Evolutionary conservation across 805 yeast genomes (phyloP).

Genomic region (Metschnikowia colocasiae): DNA sequence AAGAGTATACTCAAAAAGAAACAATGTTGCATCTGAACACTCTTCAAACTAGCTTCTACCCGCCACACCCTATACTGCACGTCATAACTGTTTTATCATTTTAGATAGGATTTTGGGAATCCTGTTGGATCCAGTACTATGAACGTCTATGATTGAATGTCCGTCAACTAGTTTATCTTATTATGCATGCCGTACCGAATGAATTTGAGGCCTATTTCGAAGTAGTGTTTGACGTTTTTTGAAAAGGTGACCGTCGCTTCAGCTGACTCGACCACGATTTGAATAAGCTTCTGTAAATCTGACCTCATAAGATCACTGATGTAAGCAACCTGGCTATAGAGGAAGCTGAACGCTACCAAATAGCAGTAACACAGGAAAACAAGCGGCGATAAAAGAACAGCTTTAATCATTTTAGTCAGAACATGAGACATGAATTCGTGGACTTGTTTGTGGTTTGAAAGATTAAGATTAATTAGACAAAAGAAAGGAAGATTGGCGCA

Average conservation of each 20-base stretch:
- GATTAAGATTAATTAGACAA: too few species aligned
- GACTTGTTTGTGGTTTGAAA: background rate
- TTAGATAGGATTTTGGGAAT: too few species aligned
- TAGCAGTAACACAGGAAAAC: constrained; percentile 7
- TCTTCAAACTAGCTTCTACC: too few species aligned
- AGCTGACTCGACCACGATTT: constrained; percentile 13
- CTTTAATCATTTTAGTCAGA: background rate
- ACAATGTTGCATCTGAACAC: too few species aligned
- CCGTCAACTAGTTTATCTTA: constrained; percentile 20
- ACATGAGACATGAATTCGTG: background rate
- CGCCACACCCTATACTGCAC: too few species aligned
- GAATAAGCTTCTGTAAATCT: constrained; percentile 13
- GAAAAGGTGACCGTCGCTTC: constrained; percentile 19
- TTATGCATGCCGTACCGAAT: constrained; percentile 23
- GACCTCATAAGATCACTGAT: constrained; percentile 14
- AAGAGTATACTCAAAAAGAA: too few species aligned
- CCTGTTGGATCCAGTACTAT: too few species aligned
- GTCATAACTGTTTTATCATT: too few species aligned
- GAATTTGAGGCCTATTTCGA: constrained; percentile 16
- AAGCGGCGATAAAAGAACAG: background rate
- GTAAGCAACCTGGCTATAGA: constrained; percentile 5
- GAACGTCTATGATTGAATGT: too few species aligned
- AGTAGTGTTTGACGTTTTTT: constrained; percentile 18
- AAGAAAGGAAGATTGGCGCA: background rate
- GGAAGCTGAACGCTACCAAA: constrained; percentile 4